Conservation (phyloP, 129 eudicot genomes). For the Tagetes patula region DNA sequence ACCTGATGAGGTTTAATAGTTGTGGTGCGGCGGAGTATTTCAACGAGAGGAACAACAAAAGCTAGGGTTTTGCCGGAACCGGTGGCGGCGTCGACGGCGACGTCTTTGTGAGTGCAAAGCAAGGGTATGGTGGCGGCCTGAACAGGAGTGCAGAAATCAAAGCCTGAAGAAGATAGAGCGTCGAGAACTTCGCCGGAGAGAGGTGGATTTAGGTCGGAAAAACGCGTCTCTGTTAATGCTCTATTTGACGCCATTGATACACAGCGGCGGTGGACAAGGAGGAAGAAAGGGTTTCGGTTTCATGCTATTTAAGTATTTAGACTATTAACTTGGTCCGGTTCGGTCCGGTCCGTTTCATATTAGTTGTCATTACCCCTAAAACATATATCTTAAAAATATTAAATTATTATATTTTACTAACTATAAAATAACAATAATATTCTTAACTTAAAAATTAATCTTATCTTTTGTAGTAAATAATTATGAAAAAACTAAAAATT, state of each 20-base stretch:
- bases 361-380: too few species aligned
- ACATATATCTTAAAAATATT: too few species aligned
- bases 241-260: conserved; percentile 46
- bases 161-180: conserved; percentile 52
- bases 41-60: conserved; percentile 88
- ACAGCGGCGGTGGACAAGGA: conserved; percentile 19
- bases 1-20: conserved; percentile 83
- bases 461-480: too few species aligned
- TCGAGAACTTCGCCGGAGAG: conserved; percentile 64
- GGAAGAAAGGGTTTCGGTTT: not conserved
- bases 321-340: too few species aligned
- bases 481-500: too few species aligned
- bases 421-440: too few species aligned
- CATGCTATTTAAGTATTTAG: too few species aligned
- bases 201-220: conserved; percentile 79
- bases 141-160: conserved; percentile 88
- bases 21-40: conserved; percentile 77
- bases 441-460: too few species aligned
- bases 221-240: conserved; percentile 74
- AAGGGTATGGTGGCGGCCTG: conserved; percentile 92
- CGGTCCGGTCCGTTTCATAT: too few species aligned
- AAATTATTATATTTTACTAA: too few species aligned
- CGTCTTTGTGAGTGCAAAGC: conserved; percentile 84
- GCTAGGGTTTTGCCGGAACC: conserved; percentile 98
- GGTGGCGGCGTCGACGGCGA: conserved; percentile 98